A percentile compares a stretch with the other conserved stretches of the same genome.
These are phyloP conservation scores for Rusavskia elegans DNA, from an alignment of 495 filamentous ascomycete genomes.

Conservation along the genomic window DNA sequence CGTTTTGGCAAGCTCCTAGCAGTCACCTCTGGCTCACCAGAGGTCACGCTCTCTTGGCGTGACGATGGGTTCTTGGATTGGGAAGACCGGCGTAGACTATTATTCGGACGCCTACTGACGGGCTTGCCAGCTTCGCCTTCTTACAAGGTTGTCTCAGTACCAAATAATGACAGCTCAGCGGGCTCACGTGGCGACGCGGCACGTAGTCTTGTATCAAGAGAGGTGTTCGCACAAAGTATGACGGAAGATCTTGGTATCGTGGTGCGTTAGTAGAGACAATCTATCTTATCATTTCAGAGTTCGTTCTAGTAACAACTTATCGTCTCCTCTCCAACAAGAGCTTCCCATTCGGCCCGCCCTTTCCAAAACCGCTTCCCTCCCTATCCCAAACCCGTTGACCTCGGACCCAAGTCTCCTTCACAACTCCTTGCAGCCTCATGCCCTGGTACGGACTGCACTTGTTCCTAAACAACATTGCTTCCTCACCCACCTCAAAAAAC, in stretches of 20 bases:
- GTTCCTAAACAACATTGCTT: constrained; percentile 84
- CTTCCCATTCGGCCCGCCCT: constrained; percentile 38
- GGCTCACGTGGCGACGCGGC: neutral
- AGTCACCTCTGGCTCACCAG: neutral
- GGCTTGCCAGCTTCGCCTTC: neutral
- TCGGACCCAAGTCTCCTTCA: constrained; percentile 80
- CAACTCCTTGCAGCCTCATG: constrained; percentile 59
- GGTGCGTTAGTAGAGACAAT: neutral
- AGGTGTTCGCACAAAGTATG: neutral
- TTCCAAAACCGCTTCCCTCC: constrained; percentile 42
- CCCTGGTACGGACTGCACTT: constrained; percentile 91
- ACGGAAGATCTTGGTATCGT: neutral
- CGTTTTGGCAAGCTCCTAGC: neutral
- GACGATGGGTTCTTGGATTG: neutral
- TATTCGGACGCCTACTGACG: neutral
- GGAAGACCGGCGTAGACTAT: neutral
- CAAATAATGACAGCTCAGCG: neutral
- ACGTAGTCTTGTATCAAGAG: neutral
- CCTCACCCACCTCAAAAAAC: constrained; percentile 49
- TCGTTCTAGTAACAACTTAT: neutral
- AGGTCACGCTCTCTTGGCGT: neutral
- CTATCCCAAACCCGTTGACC: constrained; percentile 59
- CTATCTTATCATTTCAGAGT: neutral
- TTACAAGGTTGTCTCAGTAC: neutral
- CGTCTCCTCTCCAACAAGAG: constrained; percentile 45